Conservation (phyloP, 805 yeast genomes). For the Kodamaea jinghongensis region DNA sequence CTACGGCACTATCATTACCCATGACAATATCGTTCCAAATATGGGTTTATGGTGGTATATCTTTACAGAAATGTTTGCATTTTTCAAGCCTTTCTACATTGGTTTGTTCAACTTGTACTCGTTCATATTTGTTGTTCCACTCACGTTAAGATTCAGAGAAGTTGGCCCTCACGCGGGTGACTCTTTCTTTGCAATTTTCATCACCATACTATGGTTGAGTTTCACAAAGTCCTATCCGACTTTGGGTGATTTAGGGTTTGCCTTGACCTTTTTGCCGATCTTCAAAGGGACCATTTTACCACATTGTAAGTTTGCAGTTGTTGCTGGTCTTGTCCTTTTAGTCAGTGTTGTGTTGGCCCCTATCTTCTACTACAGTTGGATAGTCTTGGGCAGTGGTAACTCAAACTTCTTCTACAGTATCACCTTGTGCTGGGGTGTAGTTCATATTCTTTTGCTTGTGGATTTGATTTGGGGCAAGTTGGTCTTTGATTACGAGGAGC, state of each 20-base stretch:
- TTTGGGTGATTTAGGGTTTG: conserved; percentile 65
- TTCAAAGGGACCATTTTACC: conserved; percentile 49
- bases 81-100: conserved; percentile 77
- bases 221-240: conserved; percentile 86
- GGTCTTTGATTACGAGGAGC: conserved; percentile 55
- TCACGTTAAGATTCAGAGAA: conserved; percentile 62
- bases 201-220: conserved; percentile 44
- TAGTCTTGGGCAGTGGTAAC: conserved; percentile 89
- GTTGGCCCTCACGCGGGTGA: conserved; percentile 31
- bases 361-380: conserved; percentile 91
- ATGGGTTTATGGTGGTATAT: conserved; percentile 98
- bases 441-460: conserved; percentile 62
- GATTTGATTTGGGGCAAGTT: conserved; percentile 84
- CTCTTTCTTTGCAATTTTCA: conserved; percentile 55
- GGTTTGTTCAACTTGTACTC: conserved; percentile 79
- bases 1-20: conserved; percentile 57
- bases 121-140: conserved; percentile 65
- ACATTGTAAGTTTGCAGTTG: conserved; percentile 45
- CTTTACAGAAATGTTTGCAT: conserved; percentile 92
- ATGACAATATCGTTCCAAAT: conserved; percentile 79
- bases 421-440: conserved; percentile 73
- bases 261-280: conserved; percentile 35
- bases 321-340: conserved; percentile 46
- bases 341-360: conserved; percentile 70
- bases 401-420: conserved; percentile 96